These are phyloP conservation scores for Kwoniella shandongensis DNA, from an alignment of 768 basidiomycete genomes.

Conservation along the genomic window DNA sequence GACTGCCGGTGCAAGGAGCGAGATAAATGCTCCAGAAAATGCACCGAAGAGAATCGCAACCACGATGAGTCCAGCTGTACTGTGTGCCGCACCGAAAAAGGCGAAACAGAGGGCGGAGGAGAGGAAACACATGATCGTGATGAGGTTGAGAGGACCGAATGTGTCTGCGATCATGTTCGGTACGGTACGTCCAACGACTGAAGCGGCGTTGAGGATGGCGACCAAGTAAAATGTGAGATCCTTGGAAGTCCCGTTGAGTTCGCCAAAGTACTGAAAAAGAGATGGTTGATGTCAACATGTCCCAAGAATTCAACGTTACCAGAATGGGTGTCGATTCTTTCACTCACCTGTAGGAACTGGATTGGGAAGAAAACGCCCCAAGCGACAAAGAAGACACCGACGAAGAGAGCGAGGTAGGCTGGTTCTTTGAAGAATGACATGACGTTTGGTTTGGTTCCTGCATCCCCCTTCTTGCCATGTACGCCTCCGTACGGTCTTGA, in stretches of 20 bases:
- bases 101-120: constrained; percentile 27
- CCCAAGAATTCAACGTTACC: no score
- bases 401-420: background rate
- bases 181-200: constrained; percentile 15
- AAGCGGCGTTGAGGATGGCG: constrained; percentile 19
- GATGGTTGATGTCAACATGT: background rate
- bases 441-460: constrained; percentile 5
- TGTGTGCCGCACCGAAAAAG: constrained; percentile 25
- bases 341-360: constrained; percentile 16
- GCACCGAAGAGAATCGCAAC: constrained; percentile 37
- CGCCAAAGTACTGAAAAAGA: constrained; percentile 10
- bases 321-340: background rate
- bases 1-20: constrained; percentile 26
- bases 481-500: constrained; percentile 10
- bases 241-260: constrained; percentile 2
- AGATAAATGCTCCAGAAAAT: constrained; percentile 31
- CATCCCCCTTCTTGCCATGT: background rate
- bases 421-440: constrained; percentile 14
- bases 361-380: constrained; percentile 22
- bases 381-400: constrained; percentile 14
- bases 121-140: constrained; percentile 15
- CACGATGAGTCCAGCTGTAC: constrained; percentile 28
- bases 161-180: constrained; percentile 19
- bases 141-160: constrained; percentile 15
- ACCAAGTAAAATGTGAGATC: constrained; percentile 13